Base-by-base conservation (phyloP, 305 asterid genomes). In the Rubia peregrina region DNA sequence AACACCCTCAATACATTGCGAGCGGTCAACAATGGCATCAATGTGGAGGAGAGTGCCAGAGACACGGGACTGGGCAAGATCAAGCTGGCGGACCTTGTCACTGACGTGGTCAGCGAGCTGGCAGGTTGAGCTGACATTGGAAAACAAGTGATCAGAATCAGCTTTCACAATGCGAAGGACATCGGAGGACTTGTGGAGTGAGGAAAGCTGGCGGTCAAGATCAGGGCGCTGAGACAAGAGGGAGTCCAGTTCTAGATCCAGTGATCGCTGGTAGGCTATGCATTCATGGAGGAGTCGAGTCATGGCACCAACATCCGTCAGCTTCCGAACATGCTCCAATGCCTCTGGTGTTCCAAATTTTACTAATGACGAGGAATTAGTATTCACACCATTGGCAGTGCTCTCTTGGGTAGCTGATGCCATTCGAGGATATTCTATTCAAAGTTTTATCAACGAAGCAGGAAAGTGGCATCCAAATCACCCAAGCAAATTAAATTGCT, bases 21-120 rank as follows among this genome's bases (percentile, higher is more conserved):
- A 84, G 0, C 97, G 80, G 59, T 90, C 88, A 16, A 89, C 96
- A 40, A 90, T 87, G 64, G 97, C 91, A 5, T 90, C 98, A 2
- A 89, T 82, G 51, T 89, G 86, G 78, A 83, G 84, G 74, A 91
- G 87, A 12, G 98, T 90, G 71, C 88, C 95, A 24, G 87, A 85
- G 7, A 92, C 93, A 63, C 93, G 91, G 19, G 98, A 87, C 40
- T 92, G 98, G 21, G 93, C 95, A n/a, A 86, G 88, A 83, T 92
- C 98, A 49, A 90, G 90, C 72, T 86, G 95, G 68, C 98, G 90
- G 68, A 92, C 98, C 75, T 92, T 92, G 74, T 88, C 90, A 42
- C 94, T 86, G 40, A 91, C 96, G 76, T 87, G 86, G 80, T 89
- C 96, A 44, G 96, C 96, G 30, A 92, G 91, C 40, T 86, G 74